phyloP scores from a whole-genome alignment of 225 moss, liverwort and hornwort species.

The Bryoerythrophyllum caledonicum region DNA sequence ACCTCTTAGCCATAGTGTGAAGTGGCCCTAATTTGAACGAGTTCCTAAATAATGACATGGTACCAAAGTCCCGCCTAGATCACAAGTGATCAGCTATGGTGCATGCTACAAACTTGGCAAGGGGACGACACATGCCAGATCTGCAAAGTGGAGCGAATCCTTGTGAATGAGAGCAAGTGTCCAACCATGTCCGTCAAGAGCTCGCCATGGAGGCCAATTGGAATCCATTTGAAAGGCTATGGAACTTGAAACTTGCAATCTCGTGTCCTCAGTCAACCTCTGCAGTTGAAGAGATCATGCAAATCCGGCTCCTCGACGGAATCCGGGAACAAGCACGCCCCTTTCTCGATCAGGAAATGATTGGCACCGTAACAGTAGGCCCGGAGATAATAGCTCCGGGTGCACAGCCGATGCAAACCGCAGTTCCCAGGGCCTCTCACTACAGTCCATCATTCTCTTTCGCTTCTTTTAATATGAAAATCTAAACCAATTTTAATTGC shows the following conservation, averaged over 20 bases:
- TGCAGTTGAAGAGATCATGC: background rate
- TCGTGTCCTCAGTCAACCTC: background rate
- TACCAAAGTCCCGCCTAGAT: background rate
- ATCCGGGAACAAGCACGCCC: constrained; percentile 2
- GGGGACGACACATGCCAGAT: background rate
- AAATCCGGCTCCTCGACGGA: constrained; percentile 5
- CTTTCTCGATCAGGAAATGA: constrained; percentile 4
- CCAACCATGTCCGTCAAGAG: background rate
- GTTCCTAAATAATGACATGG: background rate
- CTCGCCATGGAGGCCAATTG: background rate
- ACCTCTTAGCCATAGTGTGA: no score
- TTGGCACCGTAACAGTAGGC: constrained; percentile 7
- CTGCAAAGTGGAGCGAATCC: constrained; percentile 16
- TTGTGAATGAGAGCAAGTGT: constrained; percentile 26
- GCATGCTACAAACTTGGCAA: background rate
- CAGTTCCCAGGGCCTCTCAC: background rate
- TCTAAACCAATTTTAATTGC: no score
- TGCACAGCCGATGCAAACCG: background rate
- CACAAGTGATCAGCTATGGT: background rate
- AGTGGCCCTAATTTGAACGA: no score
- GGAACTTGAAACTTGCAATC: background rate
- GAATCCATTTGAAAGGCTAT: background rate
- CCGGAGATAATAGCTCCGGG: background rate
- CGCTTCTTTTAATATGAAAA: no score
- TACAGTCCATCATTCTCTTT: no score